phyloP scores from a whole-genome alignment of 2,329 filamentous ascomycete species.

The Hirsutella thompsonii region DNA sequence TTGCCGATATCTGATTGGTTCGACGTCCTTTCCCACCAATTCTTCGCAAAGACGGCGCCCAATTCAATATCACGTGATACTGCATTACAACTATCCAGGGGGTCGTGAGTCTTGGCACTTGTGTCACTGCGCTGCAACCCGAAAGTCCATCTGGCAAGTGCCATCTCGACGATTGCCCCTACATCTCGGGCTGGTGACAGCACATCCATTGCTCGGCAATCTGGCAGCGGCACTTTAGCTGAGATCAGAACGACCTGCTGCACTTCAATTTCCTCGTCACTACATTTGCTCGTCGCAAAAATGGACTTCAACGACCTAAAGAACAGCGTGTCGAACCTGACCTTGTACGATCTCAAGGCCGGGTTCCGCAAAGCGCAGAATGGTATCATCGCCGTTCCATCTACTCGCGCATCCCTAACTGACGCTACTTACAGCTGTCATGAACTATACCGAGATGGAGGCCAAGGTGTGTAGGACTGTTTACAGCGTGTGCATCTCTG shows the following conservation, averaged over 20 bases:
- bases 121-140: slow-evolving; percentile 2
- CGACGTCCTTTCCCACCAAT: too few species aligned
- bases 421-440: slow-evolving; percentile 54
- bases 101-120: not conserved
- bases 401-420: slow-evolving; percentile 9
- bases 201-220: not conserved
- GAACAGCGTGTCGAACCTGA: slow-evolving; percentile 81
- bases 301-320: slow-evolving; percentile 85
- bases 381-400: slow-evolving; percentile 45
- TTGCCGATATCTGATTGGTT: too few species aligned
- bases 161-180: not conserved
- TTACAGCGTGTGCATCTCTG: not conserved
- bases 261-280: not conserved
- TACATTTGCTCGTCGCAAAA: slow-evolving; percentile 11
- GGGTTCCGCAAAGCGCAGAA: slow-evolving; percentile 93
- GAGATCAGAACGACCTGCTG: not conserved
- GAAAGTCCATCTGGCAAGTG: slow-evolving; percentile 15
- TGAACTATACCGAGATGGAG: slow-evolving; percentile 98
- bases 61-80: not conserved
- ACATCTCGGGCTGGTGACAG: not conserved
- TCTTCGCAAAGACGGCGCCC: too few species aligned
- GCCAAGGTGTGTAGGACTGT: slow-evolving; percentile 34
- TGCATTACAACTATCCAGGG: not conserved
- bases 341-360: slow-evolving; percentile 89
- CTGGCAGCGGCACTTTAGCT: not conserved